Base-by-base conservation (phyloP, 495 filamentous ascomycete genomes). In the Pseudotulostoma volvatum region DNA sequence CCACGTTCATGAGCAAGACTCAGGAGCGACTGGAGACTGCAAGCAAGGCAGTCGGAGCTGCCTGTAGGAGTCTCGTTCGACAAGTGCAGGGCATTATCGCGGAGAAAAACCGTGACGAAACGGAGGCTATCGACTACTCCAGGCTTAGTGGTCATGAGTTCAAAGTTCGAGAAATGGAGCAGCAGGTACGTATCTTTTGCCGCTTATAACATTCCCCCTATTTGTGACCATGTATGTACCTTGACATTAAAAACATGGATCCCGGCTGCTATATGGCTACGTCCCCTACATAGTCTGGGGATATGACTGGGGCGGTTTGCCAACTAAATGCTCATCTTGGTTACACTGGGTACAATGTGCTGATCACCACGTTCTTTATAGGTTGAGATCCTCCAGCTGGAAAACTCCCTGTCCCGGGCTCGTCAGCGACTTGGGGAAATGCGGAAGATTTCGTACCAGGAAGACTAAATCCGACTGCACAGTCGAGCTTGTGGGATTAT, bases 151-250 rank as follows among this genome's bases (percentile, higher is more conserved):
- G 78, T 36, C 85, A 93, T 60, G 90, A 96, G 64, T 95, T 97
- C 68, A 97, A 97, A 67, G 84, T 94, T 9, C 71, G 79, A 51
- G 86, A 97, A 67, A 97, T 97, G 92, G 88, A 97, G 64, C 92
- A 97, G 58, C 92, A 97, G 83, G 87, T 94, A 68, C 45, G 76
- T 72, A 9, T 7, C 46, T 41, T 13, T 46, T 40, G 36, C 46
- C 43, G 35, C 20, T 36, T n/a, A n/a, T n/a, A n/a, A n/a, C n/a
- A n/a, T 39, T 33, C 38, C 31, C 33, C 37, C 34, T 9, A 15
- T 35, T 43, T 33, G 14, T 15, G 21, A n/a, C 7, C 28, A 15
- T n/a, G n/a, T n/a, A n/a, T n/a, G n/a, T n/a, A n/a, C n/a, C n/a
- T n/a, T n/a, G n/a, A n/a, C 9, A 9, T 36, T 17, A 36, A 9